These are phyloP conservation scores for Mycena crocata DNA, from an alignment of 768 basidiomycete species.

Conservation along the genomic window DNA sequence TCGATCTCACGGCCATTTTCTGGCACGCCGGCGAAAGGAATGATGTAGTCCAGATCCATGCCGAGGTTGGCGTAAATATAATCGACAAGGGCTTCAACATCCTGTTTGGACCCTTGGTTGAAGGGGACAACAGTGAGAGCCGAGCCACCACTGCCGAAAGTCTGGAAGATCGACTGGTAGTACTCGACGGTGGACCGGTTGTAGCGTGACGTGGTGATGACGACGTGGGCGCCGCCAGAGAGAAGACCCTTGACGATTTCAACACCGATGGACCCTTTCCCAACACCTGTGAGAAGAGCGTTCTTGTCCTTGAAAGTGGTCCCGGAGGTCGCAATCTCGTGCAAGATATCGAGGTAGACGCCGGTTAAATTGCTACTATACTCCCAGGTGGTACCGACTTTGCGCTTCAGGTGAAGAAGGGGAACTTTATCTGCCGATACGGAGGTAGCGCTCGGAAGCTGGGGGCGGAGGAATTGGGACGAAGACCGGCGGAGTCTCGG, in stretches of 20 bases:
- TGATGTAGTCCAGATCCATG: conserved; percentile 97
- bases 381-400: conserved; percentile 94
- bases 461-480: conserved; percentile 96
- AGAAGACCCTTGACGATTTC: conserved; percentile 97
- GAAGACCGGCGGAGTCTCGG: conserved; percentile 89
- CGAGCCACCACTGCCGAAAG: conserved; percentile 94
- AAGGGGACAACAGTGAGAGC: conserved; percentile 98
- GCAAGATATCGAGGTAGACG: conserved; percentile 95
- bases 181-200: conserved; percentile 96
- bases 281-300: conserved; percentile 96
- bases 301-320: conserved; percentile 99
- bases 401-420: conserved; percentile 95
- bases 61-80: conserved; percentile 97
- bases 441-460: conserved; percentile 80
- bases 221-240: conserved; percentile 95
- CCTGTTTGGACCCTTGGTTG: conserved; percentile 99
- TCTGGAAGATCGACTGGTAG: conserved; percentile 98
- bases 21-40: conserved; percentile 98
- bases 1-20: conserved; percentile 99
- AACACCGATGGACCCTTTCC: conserved; percentile 97
- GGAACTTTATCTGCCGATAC: conserved; percentile 88
- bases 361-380: conserved; percentile 97
- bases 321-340: conserved; percentile 98
- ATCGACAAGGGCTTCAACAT: conserved; percentile 97
- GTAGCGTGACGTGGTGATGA: conserved; percentile 98